phyloP scores from a whole-genome alignment of 2,329 filamentous ascomycete species.

The Calonectria pseudoturangicola region DNA sequence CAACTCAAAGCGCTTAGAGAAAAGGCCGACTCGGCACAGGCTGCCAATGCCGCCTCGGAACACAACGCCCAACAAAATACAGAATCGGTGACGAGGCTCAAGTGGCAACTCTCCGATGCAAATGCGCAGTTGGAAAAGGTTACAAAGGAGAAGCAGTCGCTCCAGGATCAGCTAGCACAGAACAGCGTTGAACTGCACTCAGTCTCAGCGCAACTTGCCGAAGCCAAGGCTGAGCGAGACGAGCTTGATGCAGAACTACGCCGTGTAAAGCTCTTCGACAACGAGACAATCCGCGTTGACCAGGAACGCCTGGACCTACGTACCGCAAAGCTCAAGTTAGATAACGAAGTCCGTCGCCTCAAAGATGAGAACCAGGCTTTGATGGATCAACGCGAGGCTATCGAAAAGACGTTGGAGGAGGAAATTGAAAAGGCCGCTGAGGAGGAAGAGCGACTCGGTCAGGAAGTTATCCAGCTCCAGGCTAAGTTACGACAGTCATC shows the following conservation, averaged over 20 bases:
- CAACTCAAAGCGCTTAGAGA: constrained; percentile 55
- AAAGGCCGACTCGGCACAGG: constrained; percentile 52
- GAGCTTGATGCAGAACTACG: constrained; percentile 78
- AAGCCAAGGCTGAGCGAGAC: constrained; percentile 79
- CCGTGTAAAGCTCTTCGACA: constrained; percentile 72
- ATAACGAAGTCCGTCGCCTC: constrained; percentile 79
- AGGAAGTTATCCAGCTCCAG: constrained; percentile 73
- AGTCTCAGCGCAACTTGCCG: constrained; percentile 73
- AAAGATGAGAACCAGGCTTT: constrained; percentile 78
- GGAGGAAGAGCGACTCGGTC: constrained; percentile 78
- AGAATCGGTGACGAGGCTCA: constrained; percentile 71
- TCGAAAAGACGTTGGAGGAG: constrained; percentile 79
- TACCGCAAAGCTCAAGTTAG: constrained; percentile 79
- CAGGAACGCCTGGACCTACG: constrained; percentile 82
- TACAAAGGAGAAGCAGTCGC: constrained; percentile 75
- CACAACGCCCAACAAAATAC: constrained; percentile 59
- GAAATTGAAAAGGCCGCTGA: constrained; percentile 79
- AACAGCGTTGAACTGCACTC: constrained; percentile 77
- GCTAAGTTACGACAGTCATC: constrained; percentile 65
- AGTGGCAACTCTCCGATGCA: constrained; percentile 74
- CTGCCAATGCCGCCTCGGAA: constrained; percentile 56
- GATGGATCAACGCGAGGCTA: constrained; percentile 71
- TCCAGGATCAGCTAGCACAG: constrained; percentile 78
- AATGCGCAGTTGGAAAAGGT: constrained; percentile 74
- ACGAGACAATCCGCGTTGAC: constrained; percentile 77